Evolutionary conservation across 148 eudicot genomes (phyloP), one percentile per base, ranked within the genome.

Genomic region (Heliamphora exappendiculata): DNA sequence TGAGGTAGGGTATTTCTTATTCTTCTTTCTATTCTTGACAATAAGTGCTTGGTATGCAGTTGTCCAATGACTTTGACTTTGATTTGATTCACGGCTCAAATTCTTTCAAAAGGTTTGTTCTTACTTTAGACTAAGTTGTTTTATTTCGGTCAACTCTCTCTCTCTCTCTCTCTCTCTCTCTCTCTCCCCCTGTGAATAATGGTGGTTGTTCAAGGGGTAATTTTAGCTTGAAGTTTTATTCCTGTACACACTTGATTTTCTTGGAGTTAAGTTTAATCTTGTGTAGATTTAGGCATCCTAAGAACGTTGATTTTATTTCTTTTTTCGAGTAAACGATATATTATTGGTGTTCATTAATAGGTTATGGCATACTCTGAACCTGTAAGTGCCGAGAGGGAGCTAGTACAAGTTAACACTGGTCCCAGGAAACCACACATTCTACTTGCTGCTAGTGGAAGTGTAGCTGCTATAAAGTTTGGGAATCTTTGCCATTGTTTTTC

Each of bases 371-470:
- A 73, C 74, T 64, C 68, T 68, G 85, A 78, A 62, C 72, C 80
- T 73, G 75, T 11, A 26, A 76, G 73, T 73, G 50, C 82, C 7
- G 71, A 66, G 17, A 76, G 76, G 78, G 88, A 81, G 76, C 69
- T 80, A n/a, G 49, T 77, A 36, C 93, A 74, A 78, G 73, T 50
- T 58, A 85, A 77, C 28, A 45, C 54, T 29, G 55, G 55, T 28
- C 72, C 86, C 3, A 91, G 94, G 81, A 95, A 86, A 70, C 93
- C 98, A 49, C 89, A 88, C 60, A 88, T 95, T 69, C 86, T 92
- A 51, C 90, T 95, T 58, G 98, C 98, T 75, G 97, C 98, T 20
- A 92, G 98, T 84, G 98, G 98, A 83, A 95, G 98, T 87, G 98
- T 95, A 36, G 96, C 98, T 71, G 84, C 98, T 13, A 89, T 95